Evolutionary conservation across 2,329 filamentous ascomycete species (phyloP).

Genomic region (Colletotrichum coccodes): DNA sequence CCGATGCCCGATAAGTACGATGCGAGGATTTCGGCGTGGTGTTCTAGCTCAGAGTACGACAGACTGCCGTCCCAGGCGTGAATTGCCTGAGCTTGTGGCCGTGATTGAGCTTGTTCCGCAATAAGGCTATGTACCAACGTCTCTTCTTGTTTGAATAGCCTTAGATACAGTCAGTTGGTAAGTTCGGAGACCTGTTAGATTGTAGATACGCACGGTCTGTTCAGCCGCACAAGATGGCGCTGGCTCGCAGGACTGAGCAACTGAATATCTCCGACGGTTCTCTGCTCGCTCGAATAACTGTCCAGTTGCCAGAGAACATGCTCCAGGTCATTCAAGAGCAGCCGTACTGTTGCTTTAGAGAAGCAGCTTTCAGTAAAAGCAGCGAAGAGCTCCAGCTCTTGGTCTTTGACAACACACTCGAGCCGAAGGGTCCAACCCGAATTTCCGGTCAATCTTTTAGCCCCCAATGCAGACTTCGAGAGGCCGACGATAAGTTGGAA

Average conservation of each 20-base stretch:
- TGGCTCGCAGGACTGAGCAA: not conserved
- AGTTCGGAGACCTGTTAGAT: accelerated
- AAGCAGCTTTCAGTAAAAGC: not conserved
- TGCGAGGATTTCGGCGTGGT: not conserved
- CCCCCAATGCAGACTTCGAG: not conserved
- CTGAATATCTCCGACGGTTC: not conserved
- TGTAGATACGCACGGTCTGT: conserved; percentile 8
- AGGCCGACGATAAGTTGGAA: not conserved
- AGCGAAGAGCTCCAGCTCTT: not conserved
- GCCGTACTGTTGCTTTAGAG: not conserved
- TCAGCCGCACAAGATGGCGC: conserved; percentile 8
- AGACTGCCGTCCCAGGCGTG: conserved; percentile 16
- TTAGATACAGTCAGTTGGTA: not conserved
- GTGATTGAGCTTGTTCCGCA: not conserved
- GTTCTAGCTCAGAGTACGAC: conserved; percentile 5
- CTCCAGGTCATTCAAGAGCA: conserved; percentile 8
- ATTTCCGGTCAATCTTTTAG: too few species aligned
- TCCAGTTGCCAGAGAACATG: conserved; percentile 15
- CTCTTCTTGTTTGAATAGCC: not conserved
- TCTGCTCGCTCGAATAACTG: not conserved
- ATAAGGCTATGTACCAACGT: not conserved
- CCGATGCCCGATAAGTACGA: conserved; percentile 8
- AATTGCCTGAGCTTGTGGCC: not conserved
- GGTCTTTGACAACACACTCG: not conserved
- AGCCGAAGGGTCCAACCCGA: not conserved